Conservation (phyloP, 768 basidiomycete species). For the Phanerodontia chrysosporium region DNA sequence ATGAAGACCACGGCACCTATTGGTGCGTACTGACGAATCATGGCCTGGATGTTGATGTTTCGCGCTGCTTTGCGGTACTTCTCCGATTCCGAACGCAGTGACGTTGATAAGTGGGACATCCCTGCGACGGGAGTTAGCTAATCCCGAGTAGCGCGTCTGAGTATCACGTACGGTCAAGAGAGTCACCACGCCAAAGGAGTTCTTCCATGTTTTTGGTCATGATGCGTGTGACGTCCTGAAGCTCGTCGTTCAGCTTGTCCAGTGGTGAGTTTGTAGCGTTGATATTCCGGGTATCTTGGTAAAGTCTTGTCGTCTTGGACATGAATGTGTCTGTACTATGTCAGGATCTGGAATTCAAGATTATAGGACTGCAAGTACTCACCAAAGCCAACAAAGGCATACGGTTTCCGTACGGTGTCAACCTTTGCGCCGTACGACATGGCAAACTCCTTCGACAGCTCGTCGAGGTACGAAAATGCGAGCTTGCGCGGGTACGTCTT, state of each 20-base stretch:
- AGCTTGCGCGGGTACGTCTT: slow-evolving; percentile 96
- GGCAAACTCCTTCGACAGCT: slow-evolving; percentile 94
- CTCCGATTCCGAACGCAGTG: slow-evolving; percentile 92
- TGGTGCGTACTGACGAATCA: slow-evolving; percentile 95
- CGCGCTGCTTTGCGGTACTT: slow-evolving; percentile 95
- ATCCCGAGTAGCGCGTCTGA: neutral
- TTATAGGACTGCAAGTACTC: slow-evolving; percentile 27
- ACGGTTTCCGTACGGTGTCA: slow-evolving; percentile 90
- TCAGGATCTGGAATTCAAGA: slow-evolving; percentile 5
- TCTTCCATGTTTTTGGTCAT: slow-evolving; percentile 99
- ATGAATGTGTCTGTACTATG: slow-evolving; percentile 85
- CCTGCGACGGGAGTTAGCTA: slow-evolving; percentile 39
- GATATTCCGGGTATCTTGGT: slow-evolving; percentile 89
- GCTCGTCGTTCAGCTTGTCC: slow-evolving; percentile 89
- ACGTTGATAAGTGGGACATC: slow-evolving; percentile 96
- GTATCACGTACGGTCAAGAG: slow-evolving; percentile 74
- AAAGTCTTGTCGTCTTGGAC: slow-evolving; percentile 93
- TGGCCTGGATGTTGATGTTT: slow-evolving; percentile 90
- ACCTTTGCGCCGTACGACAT: slow-evolving; percentile 91
- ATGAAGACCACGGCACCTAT: slow-evolving; percentile 79
- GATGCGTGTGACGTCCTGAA: slow-evolving; percentile 96
- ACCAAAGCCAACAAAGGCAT: slow-evolving; percentile 99
- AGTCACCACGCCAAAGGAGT: slow-evolving; percentile 95
- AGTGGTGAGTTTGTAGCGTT: slow-evolving; percentile 58
- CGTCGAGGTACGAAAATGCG: slow-evolving; percentile 95